A percentile compares a stretch with the other conserved stretches of the same genome.
Conservation (phyloP, 768 basidiomycete species). For the Amyloporia xantha region DNA sequence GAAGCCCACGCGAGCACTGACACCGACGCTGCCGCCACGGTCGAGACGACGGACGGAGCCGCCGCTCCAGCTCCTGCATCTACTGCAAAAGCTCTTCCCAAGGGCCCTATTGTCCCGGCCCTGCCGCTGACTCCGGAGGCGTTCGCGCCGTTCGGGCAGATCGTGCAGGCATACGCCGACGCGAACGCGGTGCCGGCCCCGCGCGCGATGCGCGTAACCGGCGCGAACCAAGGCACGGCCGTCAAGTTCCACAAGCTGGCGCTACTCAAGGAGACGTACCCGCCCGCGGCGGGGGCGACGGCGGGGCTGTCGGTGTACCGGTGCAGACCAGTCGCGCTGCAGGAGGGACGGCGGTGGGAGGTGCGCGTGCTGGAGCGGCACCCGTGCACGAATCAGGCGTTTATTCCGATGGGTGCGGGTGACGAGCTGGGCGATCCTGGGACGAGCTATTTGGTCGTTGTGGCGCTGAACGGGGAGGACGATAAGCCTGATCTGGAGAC, state of each 20-base stretch:
- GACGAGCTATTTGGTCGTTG: slow-evolving; percentile 73
- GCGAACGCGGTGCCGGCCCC: slow-evolving; percentile 53
- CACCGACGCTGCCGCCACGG: slow-evolving; percentile 7
- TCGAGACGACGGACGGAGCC: slow-evolving; percentile 2
- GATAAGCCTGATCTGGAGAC: slow-evolving; percentile 73
- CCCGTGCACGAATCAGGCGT: slow-evolving; percentile 83
- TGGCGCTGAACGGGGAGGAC: slow-evolving; percentile 70
- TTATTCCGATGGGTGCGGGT: slow-evolving; percentile 81
- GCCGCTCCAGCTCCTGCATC: neutral
- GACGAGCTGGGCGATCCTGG: slow-evolving; percentile 45
- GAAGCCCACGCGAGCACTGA: neutral
- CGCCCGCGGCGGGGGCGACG: slow-evolving; percentile 46
- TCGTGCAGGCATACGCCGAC: slow-evolving; percentile 82
- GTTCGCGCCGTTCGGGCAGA: slow-evolving; percentile 85
- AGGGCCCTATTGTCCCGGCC: slow-evolving; percentile 36
- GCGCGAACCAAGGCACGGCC: slow-evolving; percentile 87
- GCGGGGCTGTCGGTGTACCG: slow-evolving; percentile 79
- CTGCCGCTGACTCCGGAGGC: slow-evolving; percentile 77
- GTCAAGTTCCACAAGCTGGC: slow-evolving; percentile 90
- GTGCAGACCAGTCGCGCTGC: slow-evolving; percentile 53
- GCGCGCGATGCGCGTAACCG: slow-evolving; percentile 61
- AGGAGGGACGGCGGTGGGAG: slow-evolving; percentile 41
- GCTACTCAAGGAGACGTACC: slow-evolving; percentile 61
- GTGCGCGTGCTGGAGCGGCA: slow-evolving; percentile 85
- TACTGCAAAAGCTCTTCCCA: neutral